Percentiles rank a stretch among this genome's conserved stretches.
These are phyloP conservation scores for Rauvolfia tetraphylla DNA, from an alignment of 257 asterid species.

Conservation along the genomic window DNA sequence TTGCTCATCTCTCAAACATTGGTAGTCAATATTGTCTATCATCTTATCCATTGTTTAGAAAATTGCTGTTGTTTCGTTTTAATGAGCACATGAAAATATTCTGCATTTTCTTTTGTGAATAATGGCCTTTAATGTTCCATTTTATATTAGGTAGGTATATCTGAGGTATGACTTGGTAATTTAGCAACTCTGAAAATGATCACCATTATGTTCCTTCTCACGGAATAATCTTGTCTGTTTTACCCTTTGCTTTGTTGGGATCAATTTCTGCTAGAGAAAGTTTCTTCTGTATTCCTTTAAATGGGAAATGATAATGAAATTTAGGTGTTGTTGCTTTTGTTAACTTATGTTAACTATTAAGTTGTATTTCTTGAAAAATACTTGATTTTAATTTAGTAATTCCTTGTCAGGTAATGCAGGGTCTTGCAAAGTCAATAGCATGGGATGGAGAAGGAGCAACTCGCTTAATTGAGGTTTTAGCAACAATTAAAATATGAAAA, in stretches of 20 bases:
- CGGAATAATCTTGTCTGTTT: background rate
- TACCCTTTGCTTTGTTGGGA: background rate
- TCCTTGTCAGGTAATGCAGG: conserved; percentile 83
- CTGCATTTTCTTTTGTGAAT: background rate
- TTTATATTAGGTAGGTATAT: background rate
- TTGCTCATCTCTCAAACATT: background rate
- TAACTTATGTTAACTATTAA: background rate
- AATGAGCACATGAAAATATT: background rate
- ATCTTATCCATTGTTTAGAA: background rate
- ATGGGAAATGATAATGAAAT: background rate
- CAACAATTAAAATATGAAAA: background rate
- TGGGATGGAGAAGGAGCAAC: conserved; percentile 99
- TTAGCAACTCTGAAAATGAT: background rate
- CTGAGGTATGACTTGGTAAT: background rate
- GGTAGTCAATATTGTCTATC: background rate
- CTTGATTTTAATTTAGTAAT: conserved; percentile 6
- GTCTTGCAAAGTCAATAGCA: conserved; percentile 97
- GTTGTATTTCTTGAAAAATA: conserved; percentile 7
- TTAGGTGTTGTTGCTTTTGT: background rate
- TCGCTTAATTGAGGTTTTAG: conserved; percentile 88
- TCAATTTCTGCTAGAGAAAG: background rate
- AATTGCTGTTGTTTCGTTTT: background rate
- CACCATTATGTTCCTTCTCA: background rate
- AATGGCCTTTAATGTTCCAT: background rate
- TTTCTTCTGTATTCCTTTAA: background rate